Base-by-base conservation (phyloP, 805 yeast species). In the Saccharomycopsis vini region DNA sequence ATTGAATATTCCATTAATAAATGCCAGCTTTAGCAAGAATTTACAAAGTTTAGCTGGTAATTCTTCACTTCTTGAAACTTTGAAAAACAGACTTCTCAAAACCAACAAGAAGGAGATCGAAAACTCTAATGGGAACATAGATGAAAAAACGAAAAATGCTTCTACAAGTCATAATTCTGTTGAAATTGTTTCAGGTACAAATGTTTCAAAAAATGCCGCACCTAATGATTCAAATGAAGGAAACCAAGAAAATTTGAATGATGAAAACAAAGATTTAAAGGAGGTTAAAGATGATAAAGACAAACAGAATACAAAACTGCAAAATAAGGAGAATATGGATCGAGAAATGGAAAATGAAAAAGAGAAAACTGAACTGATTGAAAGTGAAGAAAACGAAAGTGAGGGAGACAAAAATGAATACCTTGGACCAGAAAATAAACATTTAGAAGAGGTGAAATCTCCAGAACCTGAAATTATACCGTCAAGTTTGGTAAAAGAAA, bases 1-100 rank as follows among this genome's bases (percentile, higher is more conserved):
- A 32, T 36, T 43, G 31, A 46, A 43, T 30, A 46, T 46, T 19
- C 50, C 50, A n/a, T 42, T 46, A 18, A 46, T 46, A 21, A 45
- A 43, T 20, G 42, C 49, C 5, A 35, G 40, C 10, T 23, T 45
- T n/a, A 41, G 36, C 22, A 45, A 41, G 29, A 34, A 20, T 18
- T 12, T 18, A 7, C 31, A 34, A 31, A 32, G 26, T 9, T 6
- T 19, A 5, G 5, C 28, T 23, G 16, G 13, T 16, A 20, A 6
- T 18, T 15, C 16, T 15, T 13, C 40, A n/a, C 29, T 43, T 4
- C 12, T 43, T 16, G 38, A 38, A 19, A 38, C 21, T 16, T 22
- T 43, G 24, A 43, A 38, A 23, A 37, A 31, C 31, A 36, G 35
- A 30, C 16, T 42, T 12, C 18, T 40, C 13, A 39, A 21, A 10